Conservation (phyloP, 495 filamentous ascomycete genomes). For the Penicillium arizonense region DNA sequence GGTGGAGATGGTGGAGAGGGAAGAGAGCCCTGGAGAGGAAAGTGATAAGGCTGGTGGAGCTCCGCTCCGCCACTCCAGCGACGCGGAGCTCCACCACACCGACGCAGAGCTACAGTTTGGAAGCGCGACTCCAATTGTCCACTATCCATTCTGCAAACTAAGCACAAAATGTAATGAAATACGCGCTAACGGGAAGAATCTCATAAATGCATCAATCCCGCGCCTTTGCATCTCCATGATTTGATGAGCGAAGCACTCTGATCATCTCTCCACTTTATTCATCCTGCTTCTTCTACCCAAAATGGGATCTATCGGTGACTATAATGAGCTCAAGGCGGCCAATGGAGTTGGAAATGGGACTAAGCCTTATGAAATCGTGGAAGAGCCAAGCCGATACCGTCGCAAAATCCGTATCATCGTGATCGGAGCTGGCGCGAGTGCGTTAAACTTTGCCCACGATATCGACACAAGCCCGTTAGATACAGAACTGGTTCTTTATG, state of each 20-base stretch:
- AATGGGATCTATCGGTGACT: slow-evolving; percentile 8
- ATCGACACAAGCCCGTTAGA: slow-evolving; percentile 39
- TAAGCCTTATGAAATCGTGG: slow-evolving; percentile 31
- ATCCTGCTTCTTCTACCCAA: background rate
- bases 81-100: background rate
- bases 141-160: background rate
- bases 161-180: background rate
- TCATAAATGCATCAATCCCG: slow-evolving; percentile 7
- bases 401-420: slow-evolving; percentile 34
- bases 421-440: slow-evolving; percentile 41
- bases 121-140: background rate
- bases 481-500: slow-evolving; percentile 34
- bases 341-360: background rate
- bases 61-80: background rate
- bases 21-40: background rate
- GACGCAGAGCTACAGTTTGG: background rate
- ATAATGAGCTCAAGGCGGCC: background rate
- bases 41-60: slow-evolving; percentile 6
- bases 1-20: slow-evolving; percentile 1
- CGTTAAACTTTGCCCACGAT: slow-evolving; percentile 40
- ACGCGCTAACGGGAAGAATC: background rate
- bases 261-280: background rate
- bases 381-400: slow-evolving; percentile 37
- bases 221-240: background rate
- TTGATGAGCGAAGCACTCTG: background rate